Base-by-base conservation (phyloP, 805 yeast genomes). In the Sungouiozyma ichnusensis region DNA sequence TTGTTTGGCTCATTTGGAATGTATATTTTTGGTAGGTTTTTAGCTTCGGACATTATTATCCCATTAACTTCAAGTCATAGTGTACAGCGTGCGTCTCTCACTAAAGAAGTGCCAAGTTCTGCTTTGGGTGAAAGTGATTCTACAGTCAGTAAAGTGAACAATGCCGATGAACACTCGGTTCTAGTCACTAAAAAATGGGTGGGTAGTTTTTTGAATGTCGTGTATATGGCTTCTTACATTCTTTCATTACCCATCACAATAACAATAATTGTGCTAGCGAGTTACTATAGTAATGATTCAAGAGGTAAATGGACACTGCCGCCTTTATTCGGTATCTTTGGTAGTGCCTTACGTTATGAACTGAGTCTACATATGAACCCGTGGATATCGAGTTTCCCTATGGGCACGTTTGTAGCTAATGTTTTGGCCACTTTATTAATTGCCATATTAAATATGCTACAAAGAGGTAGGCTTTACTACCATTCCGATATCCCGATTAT, bases 301-400 rank as follows among this genome's bases (percentile, higher is more conserved):
- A 74, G 94, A 44, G 50, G 51, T n/a, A 48, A 64, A 6, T 87
- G 94, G 90, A 75, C 83, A 3, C 67, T 85, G 44, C 62, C 80
- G 3, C 67, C 78, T 17, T 56, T 81, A 3, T 77, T 87, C 52
- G 79, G 85, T 0, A 87, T 94, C 0, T 65, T 79, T 47, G 96
- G 85, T 0, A 79, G 85, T 2, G 63, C 72, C 48, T 20, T 66
- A 3, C 63, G 97, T 35, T 84, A 58, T 53, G 68, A 72, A 45
- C 51, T 81, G 4, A 67, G 86, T 2, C 68, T 64, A 43, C 51
- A 54, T 44, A 58, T 72, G 19, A 85, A 85, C 48, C 57, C 67
- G 1, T 51, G 45, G 14, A 36, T 52, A 19, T 49, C 56, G 16
- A 58, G 62, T 48, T 79, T 81, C 54, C 85, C 86, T 9, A 24